These are phyloP conservation scores for Lichtheimia hyalospora DNA, from an alignment of 371 early-diverging fungal genomes.

Conservation along the genomic window DNA sequence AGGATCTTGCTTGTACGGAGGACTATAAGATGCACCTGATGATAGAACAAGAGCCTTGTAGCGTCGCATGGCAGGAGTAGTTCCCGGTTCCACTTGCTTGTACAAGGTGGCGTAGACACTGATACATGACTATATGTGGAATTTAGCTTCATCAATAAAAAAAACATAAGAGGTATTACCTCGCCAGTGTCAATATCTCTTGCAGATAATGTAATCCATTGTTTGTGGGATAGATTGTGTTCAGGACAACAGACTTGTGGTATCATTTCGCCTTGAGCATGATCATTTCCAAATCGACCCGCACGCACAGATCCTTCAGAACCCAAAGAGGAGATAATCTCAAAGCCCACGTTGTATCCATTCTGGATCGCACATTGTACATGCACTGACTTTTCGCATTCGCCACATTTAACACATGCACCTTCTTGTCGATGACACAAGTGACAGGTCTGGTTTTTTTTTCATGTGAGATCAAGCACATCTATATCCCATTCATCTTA, in stretches of 20 bases:
- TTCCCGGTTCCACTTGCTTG: constrained; percentile 26
- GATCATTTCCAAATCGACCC: not conserved
- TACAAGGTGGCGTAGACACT: constrained; percentile 25
- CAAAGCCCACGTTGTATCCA: constrained; percentile 45
- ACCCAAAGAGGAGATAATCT: constrained; percentile 13
- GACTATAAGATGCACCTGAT: constrained; percentile 5
- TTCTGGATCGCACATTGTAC: constrained; percentile 50
- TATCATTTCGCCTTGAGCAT: not conserved
- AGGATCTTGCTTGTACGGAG: too few species aligned
- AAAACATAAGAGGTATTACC: too few species aligned
- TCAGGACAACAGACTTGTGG: constrained; percentile 1
- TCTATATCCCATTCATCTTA: not conserved
- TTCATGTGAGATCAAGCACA: too few species aligned
- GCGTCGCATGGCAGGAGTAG: constrained; percentile 41
- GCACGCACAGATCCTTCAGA: too few species aligned
- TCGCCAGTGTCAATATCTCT: too few species aligned
- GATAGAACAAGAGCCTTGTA: constrained; percentile 12
- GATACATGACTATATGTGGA: constrained; percentile 20
- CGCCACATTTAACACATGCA: constrained; percentile 41
- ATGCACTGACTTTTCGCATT: constrained; percentile 39
- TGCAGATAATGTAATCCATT: too few species aligned
- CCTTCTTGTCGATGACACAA: constrained; percentile 48
- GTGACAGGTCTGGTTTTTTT: constrained; percentile 21
- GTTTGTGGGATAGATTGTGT: not conserved
- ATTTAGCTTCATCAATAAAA: too few species aligned